Conservation (phyloP, 192 early-diverging fungal species). For the Neocallimastix lanati region DNA sequence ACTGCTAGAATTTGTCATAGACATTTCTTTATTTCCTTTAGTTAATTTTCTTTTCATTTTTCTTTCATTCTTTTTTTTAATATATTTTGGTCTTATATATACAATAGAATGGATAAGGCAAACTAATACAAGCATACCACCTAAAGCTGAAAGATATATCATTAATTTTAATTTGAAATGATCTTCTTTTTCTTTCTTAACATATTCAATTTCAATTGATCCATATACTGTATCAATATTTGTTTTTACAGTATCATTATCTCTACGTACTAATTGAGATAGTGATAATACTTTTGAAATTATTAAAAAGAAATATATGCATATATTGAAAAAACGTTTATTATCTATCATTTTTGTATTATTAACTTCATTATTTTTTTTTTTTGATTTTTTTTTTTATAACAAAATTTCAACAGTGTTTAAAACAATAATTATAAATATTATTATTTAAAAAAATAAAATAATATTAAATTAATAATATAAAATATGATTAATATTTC, state of each 20-base stretch:
- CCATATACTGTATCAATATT: background rate
- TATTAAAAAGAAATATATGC: too few relatives aligned
- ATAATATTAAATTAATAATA: too few relatives aligned
- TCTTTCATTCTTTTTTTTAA: background rate
- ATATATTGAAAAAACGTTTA: too few relatives aligned
- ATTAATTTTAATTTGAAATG: background rate
- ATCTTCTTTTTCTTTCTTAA: background rate
- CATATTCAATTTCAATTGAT: background rate
- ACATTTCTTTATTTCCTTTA: background rate
- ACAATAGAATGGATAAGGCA: background rate
- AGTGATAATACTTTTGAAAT: too few relatives aligned
- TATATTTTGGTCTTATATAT: background rate
- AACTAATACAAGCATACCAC: background rate
- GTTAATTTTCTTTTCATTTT: background rate
- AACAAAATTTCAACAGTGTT: too few relatives aligned
- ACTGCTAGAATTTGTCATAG: background rate
- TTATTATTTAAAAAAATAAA: too few relatives aligned
- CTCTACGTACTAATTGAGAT: too few relatives aligned
- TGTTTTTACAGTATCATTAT: background rate
- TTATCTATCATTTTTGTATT: too few relatives aligned
- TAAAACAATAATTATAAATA: too few relatives aligned
- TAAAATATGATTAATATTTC: too few relatives aligned
- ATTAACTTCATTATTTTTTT: too few relatives aligned
- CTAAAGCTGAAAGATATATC: background rate
- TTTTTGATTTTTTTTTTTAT: too few relatives aligned